Base-by-base conservation (phyloP, 768 basidiomycete species). In the Termitomyces sp. region DNA sequence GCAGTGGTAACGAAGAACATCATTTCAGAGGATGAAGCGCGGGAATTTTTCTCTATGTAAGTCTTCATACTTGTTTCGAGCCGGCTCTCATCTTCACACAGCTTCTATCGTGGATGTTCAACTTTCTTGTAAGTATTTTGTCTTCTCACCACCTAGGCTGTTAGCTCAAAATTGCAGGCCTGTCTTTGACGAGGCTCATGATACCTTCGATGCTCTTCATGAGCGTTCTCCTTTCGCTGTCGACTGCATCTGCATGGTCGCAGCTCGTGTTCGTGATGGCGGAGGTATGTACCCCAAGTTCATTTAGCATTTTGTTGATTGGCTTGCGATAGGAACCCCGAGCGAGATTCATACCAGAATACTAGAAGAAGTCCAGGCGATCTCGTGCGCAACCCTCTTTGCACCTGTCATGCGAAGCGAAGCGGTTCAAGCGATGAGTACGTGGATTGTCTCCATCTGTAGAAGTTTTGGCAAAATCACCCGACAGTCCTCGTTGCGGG, bases 361-460 rank as follows among this genome's bases (percentile, higher is more conserved):
- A 62, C 76, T 92, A 57, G 87, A 93, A 59, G 93, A 95, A 68
- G 92, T 94, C 35, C 90, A 93, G 64, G 72, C 79, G 30, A 94
- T 93, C 60, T 92, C 92, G 7, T 85, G 88, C 52, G 87, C 88
- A 6, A 92, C 91, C 2, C 78, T 98, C 18, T 98, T 97, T 69
- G 83, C 90, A 2, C 91, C 92, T 11, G 92, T 95, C 22, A 76
- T 84, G 60, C 80, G 92, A 35, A 80, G 85, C 60, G 94, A 98
- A 72, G 92, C 92, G 5, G 86, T 97, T 22, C 94, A 95, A 69
- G 89, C 93, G 9, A 96, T 94, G 90, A 90, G 92, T 94, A 60
- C 69, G 91, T 75, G 11, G 43, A 24, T 33, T 13, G 44, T 49
- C 53, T 2, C 16, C 14, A 22, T 36, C 38, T 5, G 6, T 41